Evolutionary conservation across 2,329 filamentous ascomycete species (phyloP).

Genomic region (Diaporthe citrichinensis): DNA sequence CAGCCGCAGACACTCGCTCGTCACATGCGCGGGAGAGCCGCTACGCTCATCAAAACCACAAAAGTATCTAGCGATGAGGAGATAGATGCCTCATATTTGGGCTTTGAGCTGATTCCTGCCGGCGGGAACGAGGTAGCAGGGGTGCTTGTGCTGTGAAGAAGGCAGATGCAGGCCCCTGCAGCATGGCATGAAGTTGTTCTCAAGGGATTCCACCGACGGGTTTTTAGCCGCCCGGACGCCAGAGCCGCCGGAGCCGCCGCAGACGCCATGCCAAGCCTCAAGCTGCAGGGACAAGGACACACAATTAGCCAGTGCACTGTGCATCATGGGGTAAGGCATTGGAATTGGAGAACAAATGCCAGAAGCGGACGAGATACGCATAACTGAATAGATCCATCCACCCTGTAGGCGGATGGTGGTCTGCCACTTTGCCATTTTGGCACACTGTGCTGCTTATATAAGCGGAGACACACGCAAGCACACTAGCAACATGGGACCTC

Average conservation of each 20-base stretch:
- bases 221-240: slow-evolving; percentile 19
- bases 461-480: not conserved
- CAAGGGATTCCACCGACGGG: slow-evolving; percentile 9
- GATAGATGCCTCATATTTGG: slow-evolving; percentile 33
- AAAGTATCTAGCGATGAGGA: slow-evolving; percentile 12
- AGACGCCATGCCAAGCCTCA: not conserved
- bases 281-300: not conserved
- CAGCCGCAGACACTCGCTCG: slow-evolving; percentile 20
- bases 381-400: not conserved
- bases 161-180: slow-evolving; percentile 9
- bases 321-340: not conserved
- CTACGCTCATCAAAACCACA: not conserved
- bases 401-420: not conserved
- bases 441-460: not conserved
- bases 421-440: not conserved
- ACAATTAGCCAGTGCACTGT: not conserved
- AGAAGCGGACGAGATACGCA: not conserved
- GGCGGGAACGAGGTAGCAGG: slow-evolving; percentile 24
- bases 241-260: not conserved
- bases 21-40: slow-evolving; percentile 9
- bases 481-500: not conserved
- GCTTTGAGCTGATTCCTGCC: not conserved
- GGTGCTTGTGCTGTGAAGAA: slow-evolving; percentile 35
- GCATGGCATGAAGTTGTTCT: slow-evolving; percentile 35
- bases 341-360: no score